These are phyloP conservation scores for Diaporthe ilicicola DNA, from an alignment of 2,329 filamentous ascomycete genomes.

Conservation along the genomic window DNA sequence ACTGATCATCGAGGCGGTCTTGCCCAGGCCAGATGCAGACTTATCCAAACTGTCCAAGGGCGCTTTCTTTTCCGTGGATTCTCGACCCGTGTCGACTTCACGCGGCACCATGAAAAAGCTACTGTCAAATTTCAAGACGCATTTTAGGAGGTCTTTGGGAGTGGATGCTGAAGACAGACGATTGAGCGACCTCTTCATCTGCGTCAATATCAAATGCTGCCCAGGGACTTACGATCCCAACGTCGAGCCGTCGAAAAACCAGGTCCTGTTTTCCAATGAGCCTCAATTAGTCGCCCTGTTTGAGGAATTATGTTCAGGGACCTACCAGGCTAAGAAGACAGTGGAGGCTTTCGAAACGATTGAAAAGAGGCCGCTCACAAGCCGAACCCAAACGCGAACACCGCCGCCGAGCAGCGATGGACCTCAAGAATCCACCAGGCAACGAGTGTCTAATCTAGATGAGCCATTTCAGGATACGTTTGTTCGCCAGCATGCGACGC, in stretches of 20 bases:
- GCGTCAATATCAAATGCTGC: slow-evolving; percentile 70
- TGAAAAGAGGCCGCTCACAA: slow-evolving; percentile 8
- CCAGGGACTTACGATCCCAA: slow-evolving; percentile 74
- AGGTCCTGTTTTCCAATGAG: slow-evolving; percentile 73
- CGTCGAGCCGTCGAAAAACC: slow-evolving; percentile 75
- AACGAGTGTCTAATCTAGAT: no score
- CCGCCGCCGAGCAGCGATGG: slow-evolving; percentile 46
- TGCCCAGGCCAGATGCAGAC: slow-evolving; percentile 62
- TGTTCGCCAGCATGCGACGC: background rate
- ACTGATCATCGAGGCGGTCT: slow-evolving; percentile 63
- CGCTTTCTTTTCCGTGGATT: slow-evolving; percentile 73
- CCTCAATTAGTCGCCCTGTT: slow-evolving; percentile 54
- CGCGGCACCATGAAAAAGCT: slow-evolving; percentile 70
- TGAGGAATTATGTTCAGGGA: slow-evolving; percentile 50
- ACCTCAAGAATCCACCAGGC: slow-evolving; percentile 34
- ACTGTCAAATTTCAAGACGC: slow-evolving; percentile 58
- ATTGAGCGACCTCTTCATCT: slow-evolving; percentile 66
- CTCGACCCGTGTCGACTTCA: slow-evolving; percentile 66
- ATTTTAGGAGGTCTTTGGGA: slow-evolving; percentile 48
- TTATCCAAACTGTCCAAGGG: slow-evolving; percentile 55
- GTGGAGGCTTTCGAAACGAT: slow-evolving; percentile 20
- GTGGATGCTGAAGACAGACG: slow-evolving; percentile 37
- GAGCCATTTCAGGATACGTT: background rate
- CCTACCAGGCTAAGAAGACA: slow-evolving; percentile 43
- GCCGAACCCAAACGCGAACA: slow-evolving; percentile 24